Evolutionary conservation across 2,329 filamentous ascomycete genomes (phyloP), one percentile per base, ranked within the genome.

Genomic region (Blastomyces emzantsi): DNA sequence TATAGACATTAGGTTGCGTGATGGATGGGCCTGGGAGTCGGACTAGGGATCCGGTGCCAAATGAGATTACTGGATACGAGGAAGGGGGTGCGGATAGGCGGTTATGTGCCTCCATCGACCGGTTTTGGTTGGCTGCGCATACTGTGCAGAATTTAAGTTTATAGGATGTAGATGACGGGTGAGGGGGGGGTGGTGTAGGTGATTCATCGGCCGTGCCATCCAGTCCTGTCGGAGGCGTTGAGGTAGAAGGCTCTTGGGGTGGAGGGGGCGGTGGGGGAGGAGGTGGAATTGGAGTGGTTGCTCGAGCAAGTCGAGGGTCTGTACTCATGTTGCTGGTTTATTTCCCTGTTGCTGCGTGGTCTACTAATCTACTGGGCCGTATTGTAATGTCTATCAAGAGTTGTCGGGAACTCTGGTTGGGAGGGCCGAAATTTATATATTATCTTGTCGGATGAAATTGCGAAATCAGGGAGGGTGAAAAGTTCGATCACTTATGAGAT

Each of bases 61-160:
- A 99, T 22, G 93, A 97, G 70, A 97, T 95, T 69, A 96, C 93
- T n/a, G 94, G 94, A 72, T 94, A 97, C 59, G 87, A 80, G 58
- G 92, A 94, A 62, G 88, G 79, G 60, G 91, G 90, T 65, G 89
- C 85, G 4, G 94, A 90, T 43, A 99, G 87, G 67, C 90, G 90
- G 36, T 97, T 85, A 76, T 99, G 94, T n/a, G 93, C 93, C 82
- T 97, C 94, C 94, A 99, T 97, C n/a, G 90, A 96, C 86, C 94
- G 87, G 73, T 99, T 99, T 76, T 99, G 92, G 72, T 99, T 99
- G 72, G 92, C 96, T 8, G 94, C 94, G 78, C 94, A 99, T n/a
- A 99, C 66, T 55, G 66, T 68, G 62, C 66, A 68, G 64, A 68
- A 68, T 64, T 67, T 68, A 66, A 99, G 84, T 78, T 94, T 96